Evolutionary conservation across 2,329 filamentous ascomycete species (phyloP).

Genomic region (Cercospora janseana): DNA sequence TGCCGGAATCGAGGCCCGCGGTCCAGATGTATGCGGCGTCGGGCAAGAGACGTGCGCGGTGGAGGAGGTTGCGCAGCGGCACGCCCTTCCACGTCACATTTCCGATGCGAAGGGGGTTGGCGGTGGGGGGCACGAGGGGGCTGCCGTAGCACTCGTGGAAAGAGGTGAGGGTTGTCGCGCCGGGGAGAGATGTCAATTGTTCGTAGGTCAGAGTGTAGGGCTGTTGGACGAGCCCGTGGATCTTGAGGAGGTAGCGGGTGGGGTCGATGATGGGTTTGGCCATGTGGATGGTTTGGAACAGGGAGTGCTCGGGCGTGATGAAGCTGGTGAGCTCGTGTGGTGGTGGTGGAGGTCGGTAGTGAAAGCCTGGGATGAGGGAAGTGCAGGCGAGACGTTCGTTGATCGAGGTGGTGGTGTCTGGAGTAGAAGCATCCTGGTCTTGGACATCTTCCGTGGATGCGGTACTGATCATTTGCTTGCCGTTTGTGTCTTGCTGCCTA

Average conservation of each 20-base stretch:
- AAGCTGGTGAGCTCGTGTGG: slow-evolving; percentile 7
- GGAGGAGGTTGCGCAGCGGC: slow-evolving; percentile 29
- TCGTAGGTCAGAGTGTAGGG: slow-evolving; percentile 34
- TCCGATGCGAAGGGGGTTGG: slow-evolving; percentile 36
- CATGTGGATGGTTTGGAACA: slow-evolving; percentile 43
- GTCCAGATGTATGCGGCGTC: slow-evolving; percentile 33
- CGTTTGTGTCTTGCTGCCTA: too few species aligned
- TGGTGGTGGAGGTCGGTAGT: slow-evolving; percentile 10
- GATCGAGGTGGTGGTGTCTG: not conserved
- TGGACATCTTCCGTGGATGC: not conserved
- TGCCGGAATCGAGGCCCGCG: slow-evolving; percentile 34
- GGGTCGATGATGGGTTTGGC: slow-evolving; percentile 35
- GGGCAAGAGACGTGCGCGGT: slow-evolving; percentile 22
- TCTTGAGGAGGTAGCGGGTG: slow-evolving; percentile 32
- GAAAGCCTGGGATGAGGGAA: slow-evolving; percentile 6
- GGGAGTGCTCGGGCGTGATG: slow-evolving; percentile 11
- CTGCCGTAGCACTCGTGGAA: slow-evolving; percentile 42
- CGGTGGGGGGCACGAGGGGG: slow-evolving; percentile 34
- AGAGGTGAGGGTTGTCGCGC: slow-evolving; percentile 31
- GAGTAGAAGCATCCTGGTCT: not conserved
- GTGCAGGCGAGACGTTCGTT: slow-evolving; percentile 1
- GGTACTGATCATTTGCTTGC: too few species aligned
- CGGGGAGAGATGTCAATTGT: slow-evolving; percentile 32
- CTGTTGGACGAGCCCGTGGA: slow-evolving; percentile 36
- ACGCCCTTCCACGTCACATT: slow-evolving; percentile 42